A percentile compares a stretch with the other conserved stretches of the same genome.
These are phyloP conservation scores for Hanseniaspora uvarum DNA, from an alignment of 1,139 yeast species.

Conservation along the genomic window DNA sequence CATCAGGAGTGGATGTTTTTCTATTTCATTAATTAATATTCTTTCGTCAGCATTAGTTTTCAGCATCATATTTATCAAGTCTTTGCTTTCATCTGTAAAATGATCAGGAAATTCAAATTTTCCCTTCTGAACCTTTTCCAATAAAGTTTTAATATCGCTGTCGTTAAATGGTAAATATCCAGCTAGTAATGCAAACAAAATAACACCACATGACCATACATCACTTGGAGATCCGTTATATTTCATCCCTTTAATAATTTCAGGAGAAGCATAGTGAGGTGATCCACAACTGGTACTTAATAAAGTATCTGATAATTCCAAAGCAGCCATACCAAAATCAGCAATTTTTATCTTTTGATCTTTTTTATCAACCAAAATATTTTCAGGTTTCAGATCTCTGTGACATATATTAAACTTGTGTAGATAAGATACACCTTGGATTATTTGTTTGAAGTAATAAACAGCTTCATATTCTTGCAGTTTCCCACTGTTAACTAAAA, in stretches of 20 bases:
- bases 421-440: constrained; percentile 71
- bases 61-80: constrained; percentile 72
- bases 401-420: constrained; percentile 74
- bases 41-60: constrained; percentile 70
- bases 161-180: constrained; percentile 79
- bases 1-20: constrained; percentile 65
- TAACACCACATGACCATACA: constrained; percentile 81
- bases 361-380: constrained; percentile 51
- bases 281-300: constrained; percentile 76
- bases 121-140: constrained; percentile 68
- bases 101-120: constrained; percentile 62
- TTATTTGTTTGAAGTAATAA: constrained; percentile 62
- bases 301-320: constrained; percentile 60
- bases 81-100: constrained; percentile 72
- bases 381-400: constrained; percentile 74
- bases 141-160: constrained; percentile 58
- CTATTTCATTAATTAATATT: constrained; percentile 61
- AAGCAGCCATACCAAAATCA: constrained; percentile 82
- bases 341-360: constrained; percentile 64
- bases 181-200: constrained; percentile 62
- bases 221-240: constrained; percentile 79
- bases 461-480: constrained; percentile 66
- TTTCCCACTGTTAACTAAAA: constrained; percentile 70
- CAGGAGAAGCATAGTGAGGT: constrained; percentile 84
- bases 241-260: constrained; percentile 64